Conservation (phyloP, 108 stramenopile species). For the Nitzschia sp. region DNA sequence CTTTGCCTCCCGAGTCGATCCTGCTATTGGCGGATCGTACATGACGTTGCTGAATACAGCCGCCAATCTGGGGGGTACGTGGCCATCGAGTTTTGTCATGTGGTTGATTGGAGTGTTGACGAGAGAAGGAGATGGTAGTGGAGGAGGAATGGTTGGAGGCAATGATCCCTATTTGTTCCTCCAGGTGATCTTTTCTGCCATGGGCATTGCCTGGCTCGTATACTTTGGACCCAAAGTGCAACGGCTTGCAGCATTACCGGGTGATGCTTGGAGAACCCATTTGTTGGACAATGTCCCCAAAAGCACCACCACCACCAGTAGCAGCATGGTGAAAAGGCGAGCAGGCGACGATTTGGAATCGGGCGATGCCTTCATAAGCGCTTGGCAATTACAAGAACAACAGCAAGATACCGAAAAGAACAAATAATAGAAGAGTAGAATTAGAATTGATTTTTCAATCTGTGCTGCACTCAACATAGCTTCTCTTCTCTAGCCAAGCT, state of each 20-base stretch:
- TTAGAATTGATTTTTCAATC: no score
- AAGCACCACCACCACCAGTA: neutral
- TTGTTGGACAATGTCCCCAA: slow-evolving; percentile 56
- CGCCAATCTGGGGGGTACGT: slow-evolving; percentile 93
- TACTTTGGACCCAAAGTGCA: slow-evolving; percentile 62
- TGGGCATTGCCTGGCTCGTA: slow-evolving; percentile 77
- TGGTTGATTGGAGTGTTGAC: slow-evolving; percentile 64
- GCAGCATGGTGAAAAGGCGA: neutral
- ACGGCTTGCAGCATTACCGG: slow-evolving; percentile 67
- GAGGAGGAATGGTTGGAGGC: slow-evolving; percentile 14
- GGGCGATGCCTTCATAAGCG: slow-evolving; percentile 2
- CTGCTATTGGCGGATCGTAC: slow-evolving; percentile 98
- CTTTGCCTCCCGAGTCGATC: slow-evolving; percentile 95
- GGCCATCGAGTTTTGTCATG: slow-evolving; percentile 88
- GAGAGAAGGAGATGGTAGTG: neutral
- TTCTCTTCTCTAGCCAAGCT: no score
- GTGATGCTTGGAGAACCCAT: slow-evolving; percentile 88
- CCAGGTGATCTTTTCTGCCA: slow-evolving; percentile 59
- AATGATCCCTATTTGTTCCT: slow-evolving; percentile 78
- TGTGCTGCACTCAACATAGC: no score
- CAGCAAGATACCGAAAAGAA: slow-evolving; percentile 1
- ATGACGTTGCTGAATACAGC: slow-evolving; percentile 99
- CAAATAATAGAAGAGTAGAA: slow-evolving; percentile 1
- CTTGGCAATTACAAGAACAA: slow-evolving; percentile 8
- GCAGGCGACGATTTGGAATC: slow-evolving; percentile 7